Percentiles rank a stretch among this genome's conserved stretches.
Evolutionary conservation across 306 rosid genomes (phyloP).

Genomic region (Quercus agrifolia): DNA sequence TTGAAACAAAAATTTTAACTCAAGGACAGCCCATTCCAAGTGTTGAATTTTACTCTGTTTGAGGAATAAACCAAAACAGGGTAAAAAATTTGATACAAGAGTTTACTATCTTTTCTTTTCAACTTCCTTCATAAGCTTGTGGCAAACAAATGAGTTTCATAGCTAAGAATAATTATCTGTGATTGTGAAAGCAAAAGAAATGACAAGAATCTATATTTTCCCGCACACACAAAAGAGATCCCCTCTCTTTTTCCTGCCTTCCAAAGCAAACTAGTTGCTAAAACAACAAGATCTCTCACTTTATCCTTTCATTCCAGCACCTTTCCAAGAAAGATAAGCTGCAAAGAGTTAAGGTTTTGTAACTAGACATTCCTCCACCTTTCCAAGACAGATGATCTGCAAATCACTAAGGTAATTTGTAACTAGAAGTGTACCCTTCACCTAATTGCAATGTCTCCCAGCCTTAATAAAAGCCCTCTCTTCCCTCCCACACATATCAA

Average conservation of each 20-base stretch:
- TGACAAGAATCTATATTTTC: neutral
- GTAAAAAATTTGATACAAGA: neutral
- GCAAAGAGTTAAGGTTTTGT: conserved; percentile 19
- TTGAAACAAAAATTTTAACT: too few species aligned
- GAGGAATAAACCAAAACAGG: neutral
- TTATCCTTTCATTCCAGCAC: conserved; percentile 26
- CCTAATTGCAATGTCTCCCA: conserved; percentile 20
- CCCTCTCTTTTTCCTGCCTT: conserved; percentile 25
- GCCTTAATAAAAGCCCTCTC: conserved; percentile 27
- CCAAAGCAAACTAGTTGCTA: conserved; percentile 15
- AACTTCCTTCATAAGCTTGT: neutral
- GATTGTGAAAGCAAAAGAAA: conserved; percentile 12
- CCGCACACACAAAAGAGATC: neutral
- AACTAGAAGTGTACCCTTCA: conserved; percentile 16
- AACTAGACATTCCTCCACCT: conserved; percentile 28
- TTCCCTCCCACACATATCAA: conserved; percentile 14
- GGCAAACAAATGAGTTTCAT: neutral
- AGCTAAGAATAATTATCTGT: too few species aligned
- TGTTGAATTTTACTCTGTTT: too few species aligned
- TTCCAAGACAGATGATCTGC: conserved; percentile 15
- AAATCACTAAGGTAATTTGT: conserved; percentile 12
- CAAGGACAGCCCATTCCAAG: too few species aligned
- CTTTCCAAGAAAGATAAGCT: conserved; percentile 16
- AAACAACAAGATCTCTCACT: conserved; percentile 23
- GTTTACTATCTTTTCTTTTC: neutral